Base-by-base conservation (phyloP, 257 asterid species). In the Solanum chaucha region DNA sequence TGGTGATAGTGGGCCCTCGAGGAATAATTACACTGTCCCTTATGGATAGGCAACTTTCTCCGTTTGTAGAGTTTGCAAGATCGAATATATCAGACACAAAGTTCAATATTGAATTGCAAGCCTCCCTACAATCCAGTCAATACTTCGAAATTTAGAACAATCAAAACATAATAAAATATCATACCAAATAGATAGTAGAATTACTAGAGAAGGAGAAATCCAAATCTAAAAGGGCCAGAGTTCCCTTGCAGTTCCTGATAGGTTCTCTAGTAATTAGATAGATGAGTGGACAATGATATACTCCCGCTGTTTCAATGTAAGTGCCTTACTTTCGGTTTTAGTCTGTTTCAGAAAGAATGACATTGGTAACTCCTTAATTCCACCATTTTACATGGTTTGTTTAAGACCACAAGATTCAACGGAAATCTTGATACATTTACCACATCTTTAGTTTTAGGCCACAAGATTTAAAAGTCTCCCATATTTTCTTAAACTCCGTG, bases 41-140 rank as follows among this genome's bases (percentile, higher is more conserved):
- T 83, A 95, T 92, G 41, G 97, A 86, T 71, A 93, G 74, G 84
- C 91, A 95, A 67, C 89, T 90, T 86, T 93, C 93, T 70, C 98
- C 98, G 3, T 91, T 94, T 83, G 88, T 88, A 34, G 99, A 92
- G 91, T 94, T 95, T 75, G 93, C 93, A 86, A 94, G 90, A 90
- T 97, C 98, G 83, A 97, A 95, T 80, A 94, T 93, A 89, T 96
- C 99, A 1, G 95, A 91, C 85, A 95, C 91, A 91, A 97, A 97
- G 84, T 88, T 94, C 90, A 97, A 88, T 90, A 97, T 95, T 84
- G 99, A 97, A 88, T 95, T 96, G 85, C 96, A 97, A 84, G 99
- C 99, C 89, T 96, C 99, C 96, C 99, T 97, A 98, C 94, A 92
- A 89, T 51, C 34, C 64, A 68, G 32, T n/a, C 24, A 58, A 68